Conservation (phyloP, 1,284 basidiomycete genomes). For the Rhodotorula sp. region DNA sequence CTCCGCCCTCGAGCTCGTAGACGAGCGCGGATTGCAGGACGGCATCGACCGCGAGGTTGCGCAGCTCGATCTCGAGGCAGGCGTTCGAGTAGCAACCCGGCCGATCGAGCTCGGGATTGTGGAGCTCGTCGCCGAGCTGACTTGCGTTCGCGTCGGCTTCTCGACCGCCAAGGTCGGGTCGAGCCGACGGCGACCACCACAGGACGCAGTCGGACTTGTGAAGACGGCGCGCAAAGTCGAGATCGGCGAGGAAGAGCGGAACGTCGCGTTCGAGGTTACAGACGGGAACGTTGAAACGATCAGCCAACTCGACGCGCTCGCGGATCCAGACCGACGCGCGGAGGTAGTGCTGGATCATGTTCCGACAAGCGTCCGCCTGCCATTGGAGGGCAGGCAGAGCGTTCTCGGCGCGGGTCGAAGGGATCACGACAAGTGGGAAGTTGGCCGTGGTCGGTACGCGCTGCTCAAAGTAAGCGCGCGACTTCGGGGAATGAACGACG, state of each 20-base stretch:
- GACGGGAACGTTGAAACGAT: conserved; percentile 91
- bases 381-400: conserved; percentile 53
- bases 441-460: conserved; percentile 69
- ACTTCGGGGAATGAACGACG: conserved; percentile 81
- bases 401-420: conserved; percentile 62
- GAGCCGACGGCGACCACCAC: conserved; percentile 91
- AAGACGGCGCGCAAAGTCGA: conserved; percentile 84
- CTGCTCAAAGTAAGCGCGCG: conserved; percentile 78
- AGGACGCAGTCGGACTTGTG: conserved; percentile 83
- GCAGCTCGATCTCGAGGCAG: conserved; percentile 82
- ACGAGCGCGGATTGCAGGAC: conserved; percentile 91
- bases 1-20: conserved; percentile 91
- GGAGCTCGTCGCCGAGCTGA: conserved; percentile 63
- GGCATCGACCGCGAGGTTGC: conserved; percentile 90
- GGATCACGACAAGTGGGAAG: conserved; percentile 86
- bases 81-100: conserved; percentile 91
- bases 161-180: conserved; percentile 90
- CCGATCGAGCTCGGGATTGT: conserved; percentile 77
- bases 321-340: conserved; percentile 75
- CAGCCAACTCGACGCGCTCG: conserved; percentile 74
- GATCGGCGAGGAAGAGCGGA: conserved; percentile 79
- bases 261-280: conserved; percentile 84
- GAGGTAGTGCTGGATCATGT: conserved; percentile 83
- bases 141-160: conserved; percentile 66
- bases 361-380: conserved; percentile 55